These are phyloP conservation scores for Manihot esculenta DNA, from an alignment of 441 rosid species.

Conservation along the genomic window DNA sequence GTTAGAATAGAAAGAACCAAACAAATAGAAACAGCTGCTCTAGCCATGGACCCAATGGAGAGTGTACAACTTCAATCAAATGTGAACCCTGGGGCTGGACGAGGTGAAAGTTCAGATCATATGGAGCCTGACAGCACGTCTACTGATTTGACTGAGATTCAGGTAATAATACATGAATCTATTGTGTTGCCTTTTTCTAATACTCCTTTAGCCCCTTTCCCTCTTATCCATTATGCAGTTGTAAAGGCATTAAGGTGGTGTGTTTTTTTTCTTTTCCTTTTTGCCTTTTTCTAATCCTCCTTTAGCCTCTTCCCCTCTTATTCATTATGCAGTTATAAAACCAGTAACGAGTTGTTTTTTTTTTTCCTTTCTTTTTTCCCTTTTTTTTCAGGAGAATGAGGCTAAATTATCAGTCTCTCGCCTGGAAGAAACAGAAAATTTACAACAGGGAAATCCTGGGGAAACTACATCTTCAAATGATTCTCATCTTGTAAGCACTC, in stretches of 20 bases:
- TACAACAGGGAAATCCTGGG: slow-evolving; percentile 31
- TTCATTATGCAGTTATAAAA: neutral
- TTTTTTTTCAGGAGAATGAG: slow-evolving; percentile 40
- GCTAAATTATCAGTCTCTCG: slow-evolving; percentile 34
- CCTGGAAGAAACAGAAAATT: slow-evolving; percentile 33
- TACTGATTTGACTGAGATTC: slow-evolving; percentile 46
- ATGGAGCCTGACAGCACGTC: slow-evolving; percentile 43
- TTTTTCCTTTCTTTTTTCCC: neutral
- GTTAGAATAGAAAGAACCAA: slow-evolving; percentile 43
- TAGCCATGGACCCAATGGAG: slow-evolving; percentile 40
- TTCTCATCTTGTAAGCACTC: slow-evolving; percentile 29
- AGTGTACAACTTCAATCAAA: slow-evolving; percentile 38
- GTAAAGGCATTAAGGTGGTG: neutral
- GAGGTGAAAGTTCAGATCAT: slow-evolving; percentile 50
- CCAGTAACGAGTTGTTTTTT: too few relatives aligned
- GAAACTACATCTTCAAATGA: slow-evolving; percentile 31
- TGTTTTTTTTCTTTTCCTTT: too few relatives aligned
- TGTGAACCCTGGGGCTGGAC: slow-evolving; percentile 41
- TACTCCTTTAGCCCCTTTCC: neutral
- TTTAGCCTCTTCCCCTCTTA: neutral
- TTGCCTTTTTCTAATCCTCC: neutral
- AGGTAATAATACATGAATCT: slow-evolving; percentile 39
- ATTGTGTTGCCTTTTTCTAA: neutral
- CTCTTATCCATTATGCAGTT: neutral
- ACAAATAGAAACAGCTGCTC: slow-evolving; percentile 34